phyloP scores from a whole-genome alignment of 1,139 yeast genomes.

The Taphrina deformans region DNA sequence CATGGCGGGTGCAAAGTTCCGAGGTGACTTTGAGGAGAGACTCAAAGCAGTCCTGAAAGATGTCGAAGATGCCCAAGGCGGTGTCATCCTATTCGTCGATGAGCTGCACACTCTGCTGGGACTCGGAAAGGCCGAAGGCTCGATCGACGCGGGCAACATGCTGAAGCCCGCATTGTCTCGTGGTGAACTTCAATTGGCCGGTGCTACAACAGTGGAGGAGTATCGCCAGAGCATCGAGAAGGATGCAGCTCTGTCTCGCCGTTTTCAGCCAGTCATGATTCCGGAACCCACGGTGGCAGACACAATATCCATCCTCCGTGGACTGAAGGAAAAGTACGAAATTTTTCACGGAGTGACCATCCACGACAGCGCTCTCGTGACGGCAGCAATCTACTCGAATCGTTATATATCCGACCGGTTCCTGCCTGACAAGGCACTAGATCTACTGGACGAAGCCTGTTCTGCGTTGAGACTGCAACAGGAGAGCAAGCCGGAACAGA shows the following conservation, averaged over 20 bases:
- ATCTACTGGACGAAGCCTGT: constrained; percentile 94
- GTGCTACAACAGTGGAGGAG: constrained; percentile 92
- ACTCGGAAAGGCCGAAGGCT: constrained; percentile 90
- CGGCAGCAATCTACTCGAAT: constrained; percentile 88
- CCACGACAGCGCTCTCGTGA: constrained; percentile 86
- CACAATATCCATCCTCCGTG: constrained; percentile 86
- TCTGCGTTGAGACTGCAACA: constrained; percentile 91
- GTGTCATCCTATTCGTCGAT: constrained; percentile 81
- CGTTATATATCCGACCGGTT: constrained; percentile 89
- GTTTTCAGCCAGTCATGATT: constrained; percentile 85
- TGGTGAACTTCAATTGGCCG: constrained; percentile 90
- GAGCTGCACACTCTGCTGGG: constrained; percentile 91
- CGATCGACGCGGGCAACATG: constrained; percentile 91
- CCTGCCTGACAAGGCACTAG: constrained; percentile 81
- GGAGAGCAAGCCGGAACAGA: constrained; percentile 94
- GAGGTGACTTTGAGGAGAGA: constrained; percentile 95
- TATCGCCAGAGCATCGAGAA: constrained; percentile 84
- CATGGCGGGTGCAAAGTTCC: constrained; percentile 89
- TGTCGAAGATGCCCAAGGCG: constrained; percentile 77
- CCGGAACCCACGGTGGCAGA: constrained; percentile 92
- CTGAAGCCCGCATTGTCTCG: constrained; percentile 92
- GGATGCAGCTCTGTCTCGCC: constrained; percentile 86
- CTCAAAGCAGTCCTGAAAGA: constrained; percentile 80
- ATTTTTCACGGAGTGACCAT: constrained; percentile 99
- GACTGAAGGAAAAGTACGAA: constrained; percentile 89